Evolutionary conservation across 2,329 filamentous ascomycete genomes (phyloP), one percentile per base, ranked within the genome.

Genomic region (Parasarocladium wereldwijsianum): DNA sequence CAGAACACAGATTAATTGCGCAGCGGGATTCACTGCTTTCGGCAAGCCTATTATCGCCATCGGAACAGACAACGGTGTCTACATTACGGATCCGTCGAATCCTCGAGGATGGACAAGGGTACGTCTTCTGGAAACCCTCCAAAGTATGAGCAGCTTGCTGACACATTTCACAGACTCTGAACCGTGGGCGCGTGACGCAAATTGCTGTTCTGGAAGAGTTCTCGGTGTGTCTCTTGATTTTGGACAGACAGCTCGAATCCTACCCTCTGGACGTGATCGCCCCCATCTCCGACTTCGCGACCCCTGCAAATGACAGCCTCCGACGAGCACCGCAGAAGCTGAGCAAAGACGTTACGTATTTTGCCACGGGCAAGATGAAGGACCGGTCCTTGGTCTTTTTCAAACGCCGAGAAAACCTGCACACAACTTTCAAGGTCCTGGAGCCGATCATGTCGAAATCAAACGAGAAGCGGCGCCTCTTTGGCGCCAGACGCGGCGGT

Each of bases 141-240:
- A 12, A 20, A 24, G 20, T 26, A 32, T n/a, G n/a, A n/a, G n/a
- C n/a, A n/a, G n/a, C n/a, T 10, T 15, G 15, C 35, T 17, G 23
- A 25, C 17, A 30, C 30, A 13, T 19, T 9, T 26, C 31, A 4
- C 44, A 92, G 80, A 75, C 81, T 6, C 84, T 94, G 15, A 71
- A 76, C 48, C 72, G 75, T 40, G 60, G 60, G 26, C 73, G 75
- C 34, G 86, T 98, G 11, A 92, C 87, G 3, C 90, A 98, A 49
- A 81, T 98, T 27, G 78, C 90, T 0, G 82, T 98, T 0, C 70
- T 98, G 6, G 92, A 98, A 47, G 90, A 96, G 40, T 96, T 96
- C 50, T 90, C 84, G 24, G 64, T 96, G 10, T 90, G 93, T 50
- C 63, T 98, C 17, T 66, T 98, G 35, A 85, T 96, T 39, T 76